Base-by-base conservation (phyloP, 345 rosid species). In the Euphorbia peplus region DNA sequence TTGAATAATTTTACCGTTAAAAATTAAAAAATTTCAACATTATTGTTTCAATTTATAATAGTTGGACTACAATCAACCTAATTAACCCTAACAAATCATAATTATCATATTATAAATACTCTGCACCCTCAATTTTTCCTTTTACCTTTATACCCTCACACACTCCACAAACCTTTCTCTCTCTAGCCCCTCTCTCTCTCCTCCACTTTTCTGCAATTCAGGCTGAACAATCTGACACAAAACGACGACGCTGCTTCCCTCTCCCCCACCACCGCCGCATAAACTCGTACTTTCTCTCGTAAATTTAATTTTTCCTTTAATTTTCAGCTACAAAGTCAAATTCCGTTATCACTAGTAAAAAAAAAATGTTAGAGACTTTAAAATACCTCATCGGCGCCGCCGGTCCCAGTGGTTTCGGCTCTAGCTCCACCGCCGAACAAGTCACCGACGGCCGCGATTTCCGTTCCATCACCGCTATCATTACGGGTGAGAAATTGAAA, bases 401-500 rank as follows among this genome's bases (percentile, higher is more conserved):
- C 68, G 99, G 99, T 4, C 79, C 86, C 50, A 85, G 90, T 69
- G 96, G 97, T 22, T 95, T 76, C 71, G 90, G 99, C 66, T 90
- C 99, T 67, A 95, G 88, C 74, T 84, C 99, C 74, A 88, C 95
- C 65, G 97, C 95, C 65, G 97, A 86, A 19, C 78, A 86, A 48
- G 97, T 88, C 19, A 91, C 96, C 0, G 80, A 81, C n/a, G 59
- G 66, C 72, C 81, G 78, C 74, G 87, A 90, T 78, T 87, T 88
- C 37, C 80, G 85, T 60, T 84, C 84, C 67, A 21, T 82, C 68
- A 95, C 97, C 25, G 97, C 92, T 63, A 75, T 95, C 73, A 85
- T 95, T 82, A 95, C 99, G 56, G 98, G 98, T 90, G 64, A 70
- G 66, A 37, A 25, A 5, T 26, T 2, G 41, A 8, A 41, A 29